Percentiles rank a stretch among this genome's conserved stretches.
Conservation (phyloP, 2,329 filamentous ascomycete species). For the Orbilia brochopaga region DNA sequence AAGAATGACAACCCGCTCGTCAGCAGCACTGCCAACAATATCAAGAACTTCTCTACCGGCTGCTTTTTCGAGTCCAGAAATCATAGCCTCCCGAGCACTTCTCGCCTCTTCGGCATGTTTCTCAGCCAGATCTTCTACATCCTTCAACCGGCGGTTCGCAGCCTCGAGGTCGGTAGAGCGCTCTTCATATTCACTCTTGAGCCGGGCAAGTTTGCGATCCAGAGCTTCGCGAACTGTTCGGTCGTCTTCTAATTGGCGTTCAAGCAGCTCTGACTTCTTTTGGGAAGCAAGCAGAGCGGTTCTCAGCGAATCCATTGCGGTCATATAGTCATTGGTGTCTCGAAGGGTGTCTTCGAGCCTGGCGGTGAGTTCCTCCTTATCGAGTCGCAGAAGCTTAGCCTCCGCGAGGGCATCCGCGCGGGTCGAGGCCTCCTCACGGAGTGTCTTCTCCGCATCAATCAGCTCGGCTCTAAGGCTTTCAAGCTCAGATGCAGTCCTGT, state of each 20-base stretch:
- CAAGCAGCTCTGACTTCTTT: conserved; percentile 76
- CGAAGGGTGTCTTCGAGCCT: conserved; percentile 72
- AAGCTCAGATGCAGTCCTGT: conserved; percentile 81
- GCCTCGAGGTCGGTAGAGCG: conserved; percentile 77
- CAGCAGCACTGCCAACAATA: conserved; percentile 62
- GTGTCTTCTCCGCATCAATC: conserved; percentile 76
- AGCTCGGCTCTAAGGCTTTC: conserved; percentile 85
- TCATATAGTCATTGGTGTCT: conserved; percentile 72
- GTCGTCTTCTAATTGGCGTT: conserved; percentile 84
- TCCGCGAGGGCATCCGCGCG: conserved; percentile 77
- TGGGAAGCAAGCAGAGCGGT: conserved; percentile 79
- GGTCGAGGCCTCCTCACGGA: conserved; percentile 79
- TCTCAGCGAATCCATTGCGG: conserved; percentile 75
- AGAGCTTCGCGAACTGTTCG: conserved; percentile 74
- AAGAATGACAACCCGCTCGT: conserved; percentile 73
- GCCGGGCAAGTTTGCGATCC: conserved; percentile 75
- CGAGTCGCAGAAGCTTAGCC: conserved; percentile 77
- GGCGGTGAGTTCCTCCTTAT: conserved; percentile 76
- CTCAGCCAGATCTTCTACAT: conserved; percentile 86
- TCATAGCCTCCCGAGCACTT: conserved; percentile 80
- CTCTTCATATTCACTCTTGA: conserved; percentile 83
- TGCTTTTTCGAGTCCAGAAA: conserved; percentile 81
- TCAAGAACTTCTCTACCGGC: conserved; percentile 59
- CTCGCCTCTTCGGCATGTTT: conserved; percentile 86
- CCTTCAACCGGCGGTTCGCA: conserved; percentile 74